Evolutionary conservation across 306 rosid genomes (phyloP).

Genomic region (apple (Malus domestica)): ASM211411v1 NC_041794.1:34560001-34560500

Average conservation of each 20-base stretch:
- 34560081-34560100: constrained; percentile 46
- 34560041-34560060: constrained; percentile 35
- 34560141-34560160: constrained; percentile 56
- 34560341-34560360: not conserved
- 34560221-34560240: constrained; percentile 9
- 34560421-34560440: not conserved
- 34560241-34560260: not conserved
- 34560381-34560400: not conserved
- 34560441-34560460: not conserved
- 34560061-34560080: constrained; percentile 58
- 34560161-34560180: constrained; percentile 80
- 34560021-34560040: constrained; percentile 29
- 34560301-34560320: not conserved
- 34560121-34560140: constrained; percentile 50
- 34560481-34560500: not conserved
- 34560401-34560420: not conserved
- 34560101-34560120: constrained; percentile 56
- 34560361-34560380: not conserved
- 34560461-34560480: not conserved
- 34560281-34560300: not conserved
- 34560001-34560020: constrained; percentile 60
- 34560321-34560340: not conserved
- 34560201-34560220: constrained; percentile 44
- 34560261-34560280: not conserved
- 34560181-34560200: constrained; percentile 88